phyloP scores from a whole-genome alignment of 202 grass and related monocot species.

The Tripidium arundinaceum region DNA sequence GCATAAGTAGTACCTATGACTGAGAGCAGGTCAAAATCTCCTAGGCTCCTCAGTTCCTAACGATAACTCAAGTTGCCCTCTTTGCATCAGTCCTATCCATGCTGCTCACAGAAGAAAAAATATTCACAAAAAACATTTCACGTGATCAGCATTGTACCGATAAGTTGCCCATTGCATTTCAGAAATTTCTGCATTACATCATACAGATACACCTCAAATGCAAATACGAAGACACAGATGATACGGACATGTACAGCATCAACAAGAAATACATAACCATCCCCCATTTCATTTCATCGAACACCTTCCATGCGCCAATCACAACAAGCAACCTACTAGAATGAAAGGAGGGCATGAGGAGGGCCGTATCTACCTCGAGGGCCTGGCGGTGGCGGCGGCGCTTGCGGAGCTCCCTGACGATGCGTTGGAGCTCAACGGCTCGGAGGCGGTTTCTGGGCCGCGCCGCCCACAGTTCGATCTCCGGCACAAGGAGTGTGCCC shows the following conservation, averaged over 20 bases:
- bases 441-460: conserved; percentile 45
- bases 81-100: background rate
- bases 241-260: background rate
- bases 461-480: conserved; percentile 66
- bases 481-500: conserved; percentile 52
- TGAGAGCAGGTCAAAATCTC: background rate
- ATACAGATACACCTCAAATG: background rate
- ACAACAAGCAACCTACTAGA: background rate
- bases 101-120: background rate
- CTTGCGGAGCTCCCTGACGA: conserved; percentile 61
- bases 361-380: conserved; percentile 67
- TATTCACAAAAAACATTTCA: background rate
- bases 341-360: background rate
- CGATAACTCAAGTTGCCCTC: background rate
- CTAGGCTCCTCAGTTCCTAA: background rate
- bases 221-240: background rate
- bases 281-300: conserved; percentile 2
- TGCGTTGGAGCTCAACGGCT: conserved; percentile 45
- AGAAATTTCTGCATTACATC: background rate
- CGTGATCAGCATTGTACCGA: background rate
- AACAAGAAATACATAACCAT: background rate
- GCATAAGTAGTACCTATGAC: background rate
- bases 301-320: background rate
- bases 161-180: background rate
- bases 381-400: conserved; percentile 62